phyloP scores from a whole-genome alignment of 495 filamentous ascomycete species.

The Xylaria palmicola region DNA sequence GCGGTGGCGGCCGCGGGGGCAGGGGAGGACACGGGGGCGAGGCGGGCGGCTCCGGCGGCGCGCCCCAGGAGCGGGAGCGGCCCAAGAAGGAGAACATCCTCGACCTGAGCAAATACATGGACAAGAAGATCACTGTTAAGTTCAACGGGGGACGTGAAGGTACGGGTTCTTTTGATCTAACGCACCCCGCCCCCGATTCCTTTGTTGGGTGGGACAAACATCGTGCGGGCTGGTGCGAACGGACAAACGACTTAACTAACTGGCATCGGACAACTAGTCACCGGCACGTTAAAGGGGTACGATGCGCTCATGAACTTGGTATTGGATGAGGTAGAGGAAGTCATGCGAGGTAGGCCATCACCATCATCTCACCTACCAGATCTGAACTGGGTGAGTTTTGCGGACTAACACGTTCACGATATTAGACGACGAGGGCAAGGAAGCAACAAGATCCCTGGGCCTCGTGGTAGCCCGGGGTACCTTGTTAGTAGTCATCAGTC shows the following conservation, averaged over 20 bases:
- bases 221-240: too few relatives aligned
- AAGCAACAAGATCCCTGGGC: constrained; percentile 77
- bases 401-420: constrained; percentile 12
- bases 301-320: constrained; percentile 98
- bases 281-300: constrained; percentile 86
- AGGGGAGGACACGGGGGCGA: constrained; percentile 35
- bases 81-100: constrained; percentile 99
- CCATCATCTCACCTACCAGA: neutral
- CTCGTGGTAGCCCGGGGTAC: constrained; percentile 92
- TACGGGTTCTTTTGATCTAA: constrained; percentile 38
- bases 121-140: constrained; percentile 91
- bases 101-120: constrained; percentile 92
- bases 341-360: constrained; percentile 66
- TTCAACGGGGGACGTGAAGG: constrained; percentile 95
- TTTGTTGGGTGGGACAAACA: neutral
- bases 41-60: constrained; percentile 22
- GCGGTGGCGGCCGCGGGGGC: constrained; percentile 52
- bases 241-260: neutral
- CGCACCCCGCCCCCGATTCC: neutral
- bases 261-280: constrained; percentile 54
- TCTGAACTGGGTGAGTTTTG: neutral
- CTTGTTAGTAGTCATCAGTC: constrained; percentile 85
- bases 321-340: constrained; percentile 89
- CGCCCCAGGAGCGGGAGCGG: constrained; percentile 61
- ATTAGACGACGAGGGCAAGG: constrained; percentile 88